These are phyloP conservation scores for Phlebiopsis gigantea DNA, from an alignment of 768 basidiomycete species.

Conservation along the genomic window DNA sequence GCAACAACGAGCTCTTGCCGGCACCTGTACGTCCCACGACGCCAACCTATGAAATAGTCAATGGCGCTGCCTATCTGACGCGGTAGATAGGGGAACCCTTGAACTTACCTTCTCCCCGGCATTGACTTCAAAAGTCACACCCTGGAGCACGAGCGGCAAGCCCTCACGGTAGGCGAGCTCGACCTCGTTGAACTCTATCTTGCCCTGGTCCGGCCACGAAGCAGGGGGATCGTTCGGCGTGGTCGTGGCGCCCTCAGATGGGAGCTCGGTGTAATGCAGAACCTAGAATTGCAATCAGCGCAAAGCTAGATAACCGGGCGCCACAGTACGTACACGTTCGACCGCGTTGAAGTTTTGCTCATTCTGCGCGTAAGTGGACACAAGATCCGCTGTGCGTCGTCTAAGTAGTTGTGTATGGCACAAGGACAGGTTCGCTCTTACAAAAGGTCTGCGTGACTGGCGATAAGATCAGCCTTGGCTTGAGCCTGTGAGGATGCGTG, in stretches of 20 bases:
- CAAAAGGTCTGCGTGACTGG: slow-evolving; percentile 51
- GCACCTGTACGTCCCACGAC: slow-evolving; percentile 44
- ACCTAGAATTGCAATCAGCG: slow-evolving; percentile 21
- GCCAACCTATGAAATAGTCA: slow-evolving; percentile 29
- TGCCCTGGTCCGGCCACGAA: slow-evolving; percentile 73
- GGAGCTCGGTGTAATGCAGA: slow-evolving; percentile 61
- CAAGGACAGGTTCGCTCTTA: slow-evolving; percentile 23
- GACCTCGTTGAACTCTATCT: slow-evolving; percentile 68
- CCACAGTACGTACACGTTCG: slow-evolving; percentile 38
- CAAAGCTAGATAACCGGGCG: background rate
- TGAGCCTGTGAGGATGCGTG: background rate
- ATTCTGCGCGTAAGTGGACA: slow-evolving; percentile 51
- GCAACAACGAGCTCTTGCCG: slow-evolving; percentile 53
- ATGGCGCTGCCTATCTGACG: background rate
- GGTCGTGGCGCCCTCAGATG: slow-evolving; percentile 41
- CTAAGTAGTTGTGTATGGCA: background rate
- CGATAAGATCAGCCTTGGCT: background rate
- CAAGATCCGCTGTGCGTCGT: slow-evolving; percentile 40
- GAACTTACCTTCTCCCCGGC: slow-evolving; percentile 76
- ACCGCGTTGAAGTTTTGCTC: slow-evolving; percentile 73
- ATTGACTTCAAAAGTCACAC: slow-evolving; percentile 61
- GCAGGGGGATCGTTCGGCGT: slow-evolving; percentile 46
- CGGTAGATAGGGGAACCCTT: background rate
- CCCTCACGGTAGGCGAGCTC: slow-evolving; percentile 82
- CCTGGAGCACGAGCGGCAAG: slow-evolving; percentile 82